A percentile compares a stretch with the other conserved stretches of the same genome.
Evolutionary conservation across 2,329 filamentous ascomycete species (phyloP).

Genomic region (Raffaelea arxii): DNA sequence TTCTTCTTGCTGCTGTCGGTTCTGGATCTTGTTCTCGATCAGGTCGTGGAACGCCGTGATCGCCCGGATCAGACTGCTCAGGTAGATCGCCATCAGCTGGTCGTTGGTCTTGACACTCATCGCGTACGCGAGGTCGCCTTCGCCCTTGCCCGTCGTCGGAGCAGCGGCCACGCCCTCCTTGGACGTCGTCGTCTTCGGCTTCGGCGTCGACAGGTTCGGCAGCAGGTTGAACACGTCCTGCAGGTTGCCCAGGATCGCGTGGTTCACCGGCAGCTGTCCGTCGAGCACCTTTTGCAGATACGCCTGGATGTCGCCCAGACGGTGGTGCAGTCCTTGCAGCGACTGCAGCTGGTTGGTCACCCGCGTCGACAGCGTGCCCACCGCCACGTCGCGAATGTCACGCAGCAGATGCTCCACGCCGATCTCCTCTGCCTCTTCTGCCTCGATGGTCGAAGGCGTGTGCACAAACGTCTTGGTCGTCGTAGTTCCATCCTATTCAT

Average conservation of each 20-base stretch:
- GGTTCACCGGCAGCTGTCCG: slow-evolving; percentile 87
- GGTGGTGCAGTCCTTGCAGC: slow-evolving; percentile 87
- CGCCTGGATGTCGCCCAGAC: slow-evolving; percentile 86
- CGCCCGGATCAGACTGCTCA: slow-evolving; percentile 90
- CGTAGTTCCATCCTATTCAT: slow-evolving; percentile 84
- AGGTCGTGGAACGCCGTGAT: slow-evolving; percentile 98
- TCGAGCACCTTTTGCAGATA: slow-evolving; percentile 96
- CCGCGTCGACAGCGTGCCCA: slow-evolving; percentile 89
- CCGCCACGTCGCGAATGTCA: slow-evolving; percentile 95
- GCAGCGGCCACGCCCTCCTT: slow-evolving; percentile 38
- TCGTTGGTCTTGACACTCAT: slow-evolving; percentile 99
- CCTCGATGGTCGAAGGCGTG: slow-evolving; percentile 96
- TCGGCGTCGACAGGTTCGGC: slow-evolving; percentile 88
- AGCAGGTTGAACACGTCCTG: slow-evolving; percentile 99
- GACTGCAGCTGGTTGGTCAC: slow-evolving; percentile 98
- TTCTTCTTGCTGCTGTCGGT: slow-evolving; percentile 92
- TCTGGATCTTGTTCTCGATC: slow-evolving; percentile 99
- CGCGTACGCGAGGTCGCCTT: slow-evolving; percentile 82
- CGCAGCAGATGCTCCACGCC: slow-evolving; percentile 95
- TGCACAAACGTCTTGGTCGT: slow-evolving; percentile 97
- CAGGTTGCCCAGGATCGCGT: slow-evolving; percentile 94
- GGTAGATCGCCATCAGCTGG: slow-evolving; percentile 96
- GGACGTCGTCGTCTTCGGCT: slow-evolving; percentile 11
- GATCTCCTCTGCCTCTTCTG: slow-evolving; percentile 97
- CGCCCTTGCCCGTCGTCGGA: slow-evolving; percentile 47